Conservation (phyloP, 768 basidiomycete genomes). For the Xerocomellus amylosporus region DNA sequence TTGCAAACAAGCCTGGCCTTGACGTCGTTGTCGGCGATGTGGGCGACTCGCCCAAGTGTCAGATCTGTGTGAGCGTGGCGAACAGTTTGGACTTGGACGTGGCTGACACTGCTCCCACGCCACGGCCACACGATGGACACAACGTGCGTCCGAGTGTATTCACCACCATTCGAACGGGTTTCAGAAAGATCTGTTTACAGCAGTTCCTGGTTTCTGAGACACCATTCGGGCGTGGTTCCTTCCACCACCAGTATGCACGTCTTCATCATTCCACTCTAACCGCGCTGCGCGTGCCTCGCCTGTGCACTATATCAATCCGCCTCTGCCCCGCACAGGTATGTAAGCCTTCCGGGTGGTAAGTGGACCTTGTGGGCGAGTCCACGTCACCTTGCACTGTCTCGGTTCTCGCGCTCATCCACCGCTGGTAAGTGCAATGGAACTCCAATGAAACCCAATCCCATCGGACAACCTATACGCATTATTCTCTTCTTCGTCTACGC, state of each 20-base stretch:
- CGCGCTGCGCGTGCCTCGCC: conserved; percentile 1
- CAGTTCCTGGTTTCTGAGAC: not conserved
- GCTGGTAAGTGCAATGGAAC: not conserved
- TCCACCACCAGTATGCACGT: not conserved
- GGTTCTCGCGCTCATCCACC: conserved; percentile 11
- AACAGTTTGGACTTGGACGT: not conserved
- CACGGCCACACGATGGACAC: conserved; percentile 12
- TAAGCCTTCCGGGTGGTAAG: not conserved
- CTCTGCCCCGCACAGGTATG: conserved; percentile 7
- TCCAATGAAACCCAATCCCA: not conserved
- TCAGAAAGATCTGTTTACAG: not conserved
- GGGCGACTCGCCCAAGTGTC: conserved; percentile 16
- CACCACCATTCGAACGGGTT: conserved; percentile 4
- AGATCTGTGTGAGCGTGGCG: conserved; percentile 12
- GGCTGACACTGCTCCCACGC: conserved; percentile 22
- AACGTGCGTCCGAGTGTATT: not conserved
- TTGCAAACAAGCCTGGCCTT: conserved; percentile 1
- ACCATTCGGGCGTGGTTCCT: not conserved
- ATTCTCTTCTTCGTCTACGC: conserved; percentile 9
- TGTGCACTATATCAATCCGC: not conserved
- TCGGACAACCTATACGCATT: not conserved
- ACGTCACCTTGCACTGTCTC: not conserved
- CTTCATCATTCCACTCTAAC: conserved; percentile 5
- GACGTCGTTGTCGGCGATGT: conserved; percentile 12
- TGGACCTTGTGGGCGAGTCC: not conserved